Evolutionary conservation across 306 rosid genomes (phyloP).

Genomic region (Cicer judaicum): DNA sequence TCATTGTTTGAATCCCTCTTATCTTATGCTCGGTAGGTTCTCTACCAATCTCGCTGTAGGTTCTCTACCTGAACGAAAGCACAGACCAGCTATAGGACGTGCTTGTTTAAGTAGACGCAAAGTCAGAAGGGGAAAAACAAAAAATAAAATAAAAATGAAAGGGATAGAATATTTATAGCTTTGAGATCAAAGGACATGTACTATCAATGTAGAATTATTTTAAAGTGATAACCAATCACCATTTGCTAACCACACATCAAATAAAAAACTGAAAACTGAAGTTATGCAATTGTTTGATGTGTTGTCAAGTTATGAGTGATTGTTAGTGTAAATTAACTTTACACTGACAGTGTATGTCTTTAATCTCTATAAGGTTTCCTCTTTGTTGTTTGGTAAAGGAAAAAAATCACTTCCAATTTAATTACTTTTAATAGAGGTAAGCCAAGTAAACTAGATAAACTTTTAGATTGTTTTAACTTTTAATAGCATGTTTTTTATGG

Average conservation of each 20-base stretch:
- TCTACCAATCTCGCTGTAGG: not conserved
- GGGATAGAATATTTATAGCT: not conserved
- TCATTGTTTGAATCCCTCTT: not conserved
- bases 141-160: not conserved
- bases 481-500: not conserved
- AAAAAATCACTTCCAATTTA: not conserved
- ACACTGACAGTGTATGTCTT: no score
- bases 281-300: no score
- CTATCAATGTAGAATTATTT: no score
- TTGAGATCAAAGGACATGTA: no score
- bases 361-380: not conserved
- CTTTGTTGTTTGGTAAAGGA: not conserved
- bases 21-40: not conserved
- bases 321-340: no score
- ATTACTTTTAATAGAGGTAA: not conserved
- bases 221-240: no score
- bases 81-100: not conserved
- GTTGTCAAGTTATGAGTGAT: no score
- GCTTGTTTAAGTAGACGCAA: not conserved
- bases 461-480: not conserved
- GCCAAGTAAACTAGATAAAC: conserved; percentile 2
- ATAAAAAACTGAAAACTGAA: no score
- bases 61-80: not conserved
- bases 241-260: no score
- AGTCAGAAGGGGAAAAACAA: not conserved